Base-by-base conservation (phyloP, 805 yeast species). In the Ogataea methylovora region DNA sequence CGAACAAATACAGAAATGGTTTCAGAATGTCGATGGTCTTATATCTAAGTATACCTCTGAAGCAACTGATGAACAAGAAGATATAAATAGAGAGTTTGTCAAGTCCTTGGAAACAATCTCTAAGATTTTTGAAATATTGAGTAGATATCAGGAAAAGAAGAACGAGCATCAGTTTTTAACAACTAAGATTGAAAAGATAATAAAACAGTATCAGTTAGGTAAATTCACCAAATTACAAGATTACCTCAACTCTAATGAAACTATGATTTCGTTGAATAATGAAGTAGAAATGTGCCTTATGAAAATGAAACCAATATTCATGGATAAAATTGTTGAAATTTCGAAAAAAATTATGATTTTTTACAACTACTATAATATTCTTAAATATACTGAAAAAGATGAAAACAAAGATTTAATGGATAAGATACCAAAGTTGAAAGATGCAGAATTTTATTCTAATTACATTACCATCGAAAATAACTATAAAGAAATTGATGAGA, bases 351-450 rank as follows among this genome's bases (percentile, higher is more conserved):
- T 56, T 18, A 26, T 41, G 13, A 38, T 35, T 16, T 56, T 54
- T 28, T 54, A 58, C 33, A 17, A 41, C 1, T 35, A 40, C 14
- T 37, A 50, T 27, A 48, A 48, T 5, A 31, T 35, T 6, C 31
- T 54, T 6, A 52, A 46, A 19, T 51, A 46, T 29, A 42, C 42
- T 12, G 20, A 28, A n/a, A 17, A 26, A 15, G 23, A 34, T 13
- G 28, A 34, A 13, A 33, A 37, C 11, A 28, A 36, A 11, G 24
- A 28, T 3, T 46, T 58, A 14, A 24, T 49, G 9, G 16, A 32
- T 2, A 38, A 44, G 25, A 33, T 58, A 22, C 63, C 63, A 1
- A 36, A 54, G 5, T 32, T 32, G 20, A 48, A 49, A 15, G 59
- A 39, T 7, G 37, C 37, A 15, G 25, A 21, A 6, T 26, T 16